phyloP scores from a whole-genome alignment of 306 rosid species.

The Pueraria montana region DNA sequence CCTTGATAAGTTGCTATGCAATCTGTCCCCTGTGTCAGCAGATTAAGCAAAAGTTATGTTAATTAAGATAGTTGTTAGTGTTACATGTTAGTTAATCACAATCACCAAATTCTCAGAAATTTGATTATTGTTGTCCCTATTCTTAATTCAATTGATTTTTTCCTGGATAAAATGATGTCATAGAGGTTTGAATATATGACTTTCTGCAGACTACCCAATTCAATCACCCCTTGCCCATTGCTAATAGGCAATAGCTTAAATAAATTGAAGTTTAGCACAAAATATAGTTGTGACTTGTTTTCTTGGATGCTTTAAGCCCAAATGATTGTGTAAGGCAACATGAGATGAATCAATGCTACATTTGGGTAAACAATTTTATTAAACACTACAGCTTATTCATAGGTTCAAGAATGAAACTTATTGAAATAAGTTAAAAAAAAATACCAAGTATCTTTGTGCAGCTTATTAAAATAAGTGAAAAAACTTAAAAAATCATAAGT shows the following conservation, averaged over 20 bases:
- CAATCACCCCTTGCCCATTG: not conserved
- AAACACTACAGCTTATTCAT: not conserved
- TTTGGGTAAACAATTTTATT: not conserved
- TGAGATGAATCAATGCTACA: not conserved
- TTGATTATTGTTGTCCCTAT: no score
- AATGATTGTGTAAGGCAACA: not conserved
- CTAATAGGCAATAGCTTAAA: not conserved
- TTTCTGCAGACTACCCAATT: not conserved
- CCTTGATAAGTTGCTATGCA: slow-evolving; percentile 64
- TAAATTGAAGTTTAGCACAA: not conserved
- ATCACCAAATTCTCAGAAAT: not conserved
- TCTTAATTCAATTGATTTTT: not conserved
- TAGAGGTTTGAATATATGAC: not conserved
- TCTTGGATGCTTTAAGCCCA: not conserved
- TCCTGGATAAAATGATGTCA: not conserved
- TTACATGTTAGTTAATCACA: not conserved
- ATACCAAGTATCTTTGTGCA: no score
- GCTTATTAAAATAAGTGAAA: no score
- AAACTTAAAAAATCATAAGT: not conserved
- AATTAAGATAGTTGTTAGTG: not conserved
- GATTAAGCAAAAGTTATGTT: slow-evolving; percentile 6
- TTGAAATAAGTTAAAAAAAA: not conserved
- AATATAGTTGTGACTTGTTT: not conserved
- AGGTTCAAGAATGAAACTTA: not conserved
- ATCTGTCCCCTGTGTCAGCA: slow-evolving; percentile 46